Evolutionary conservation across 352 stramenopile genomes (phyloP).

Genomic region (Halophytophthora batemanensis): DNA sequence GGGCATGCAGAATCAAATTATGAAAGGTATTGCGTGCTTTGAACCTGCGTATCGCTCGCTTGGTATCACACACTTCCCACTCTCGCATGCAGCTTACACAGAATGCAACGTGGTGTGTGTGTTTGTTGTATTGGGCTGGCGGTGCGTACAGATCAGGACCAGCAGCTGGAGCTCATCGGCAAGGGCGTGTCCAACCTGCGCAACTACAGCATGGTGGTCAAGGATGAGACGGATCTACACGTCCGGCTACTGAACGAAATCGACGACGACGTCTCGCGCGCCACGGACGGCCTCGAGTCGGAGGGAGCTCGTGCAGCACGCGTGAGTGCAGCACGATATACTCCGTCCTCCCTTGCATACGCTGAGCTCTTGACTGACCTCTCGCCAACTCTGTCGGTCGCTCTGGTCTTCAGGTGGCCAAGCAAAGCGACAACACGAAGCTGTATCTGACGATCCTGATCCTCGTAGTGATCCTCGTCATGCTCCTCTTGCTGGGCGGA

Average conservation of each 20-base stretch:
- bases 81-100: neutral
- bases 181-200: conserved; percentile 81
- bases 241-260: conserved; percentile 88
- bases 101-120: neutral
- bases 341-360: conserved; percentile 4
- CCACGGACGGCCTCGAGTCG: conserved; percentile 80
- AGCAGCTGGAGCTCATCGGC: conserved; percentile 82
- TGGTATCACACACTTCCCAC: neutral
- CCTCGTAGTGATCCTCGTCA: conserved; percentile 83
- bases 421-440: conserved; percentile 94
- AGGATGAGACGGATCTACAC: conserved; percentile 89
- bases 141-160: conserved; percentile 77
- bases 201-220: conserved; percentile 83
- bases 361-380: neutral
- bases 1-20: conserved; percentile 88
- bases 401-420: conserved; percentile 74
- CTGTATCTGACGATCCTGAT: conserved; percentile 90
- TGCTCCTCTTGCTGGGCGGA: conserved; percentile 79
- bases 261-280: conserved; percentile 80
- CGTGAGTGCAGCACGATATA: conserved; percentile 25
- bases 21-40: conserved; percentile 59
- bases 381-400: conserved; percentile 2
- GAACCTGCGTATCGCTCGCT: neutral
- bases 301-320: conserved; percentile 77
- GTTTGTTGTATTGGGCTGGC: neutral